Evolutionary conservation across 345 rosid species (phyloP).

Genomic region (Cardamine resedifolia): DNA sequence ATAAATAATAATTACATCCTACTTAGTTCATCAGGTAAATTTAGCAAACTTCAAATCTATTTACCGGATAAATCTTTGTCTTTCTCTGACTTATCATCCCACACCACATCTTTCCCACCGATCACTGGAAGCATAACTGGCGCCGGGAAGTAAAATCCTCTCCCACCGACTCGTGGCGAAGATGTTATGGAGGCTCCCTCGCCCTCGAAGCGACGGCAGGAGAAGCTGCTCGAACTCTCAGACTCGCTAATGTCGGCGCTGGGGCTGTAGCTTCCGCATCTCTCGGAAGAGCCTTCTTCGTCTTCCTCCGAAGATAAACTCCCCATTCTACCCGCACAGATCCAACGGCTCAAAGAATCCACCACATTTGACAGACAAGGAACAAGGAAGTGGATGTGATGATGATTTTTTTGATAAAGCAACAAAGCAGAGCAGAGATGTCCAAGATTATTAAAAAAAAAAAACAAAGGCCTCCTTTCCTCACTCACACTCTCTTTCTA

Average conservation of each 20-base stretch:
- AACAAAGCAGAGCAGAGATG: not conserved
- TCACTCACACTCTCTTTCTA: not conserved
- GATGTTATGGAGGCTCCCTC: constrained; percentile 69
- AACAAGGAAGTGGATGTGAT: constrained; percentile 29
- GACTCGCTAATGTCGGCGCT: constrained; percentile 99
- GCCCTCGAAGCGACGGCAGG: constrained; percentile 63
- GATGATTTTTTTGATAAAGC: constrained; percentile 24
- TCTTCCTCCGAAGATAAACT: constrained; percentile 69
- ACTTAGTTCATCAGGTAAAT: not conserved
- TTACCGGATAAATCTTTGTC: constrained; percentile 71
- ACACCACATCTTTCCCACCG: constrained; percentile 59
- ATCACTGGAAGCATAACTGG: constrained; percentile 61
- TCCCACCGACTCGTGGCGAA: constrained; percentile 45
- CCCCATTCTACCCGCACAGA: constrained; percentile 45
- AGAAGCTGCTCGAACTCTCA: constrained; percentile 85
- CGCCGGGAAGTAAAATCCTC: constrained; percentile 52
- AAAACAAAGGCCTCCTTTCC: not conserved
- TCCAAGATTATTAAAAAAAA: not conserved
- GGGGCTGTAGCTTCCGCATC: constrained; percentile 88
- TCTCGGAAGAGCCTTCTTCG: constrained; percentile 62
- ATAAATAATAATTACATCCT: not conserved
- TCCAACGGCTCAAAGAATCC: constrained; percentile 29
- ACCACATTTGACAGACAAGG: constrained; percentile 9
- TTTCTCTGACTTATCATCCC: constrained; percentile 64
- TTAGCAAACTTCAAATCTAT: not conserved